Evolutionary conservation across 768 basidiomycete species (phyloP), one percentile per base, ranked within the genome.

Genomic region (Paxillus ammoniavirescens): DNA sequence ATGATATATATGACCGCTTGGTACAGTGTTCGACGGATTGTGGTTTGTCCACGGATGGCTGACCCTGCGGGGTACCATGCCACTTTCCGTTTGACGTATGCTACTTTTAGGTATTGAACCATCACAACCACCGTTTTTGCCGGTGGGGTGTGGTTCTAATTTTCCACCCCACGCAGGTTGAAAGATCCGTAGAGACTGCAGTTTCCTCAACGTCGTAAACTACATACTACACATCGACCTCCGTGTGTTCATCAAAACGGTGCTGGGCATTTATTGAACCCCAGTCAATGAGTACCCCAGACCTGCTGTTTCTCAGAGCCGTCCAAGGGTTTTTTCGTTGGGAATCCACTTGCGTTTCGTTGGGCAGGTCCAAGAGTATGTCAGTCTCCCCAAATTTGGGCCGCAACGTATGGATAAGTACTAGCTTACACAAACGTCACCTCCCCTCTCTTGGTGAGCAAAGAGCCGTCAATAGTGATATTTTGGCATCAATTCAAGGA

Each of bases 1-100:
- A 66, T 45, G 65, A 67, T 52, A 52, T 67, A 21, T 21, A 21
- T 21, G 14, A 18, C 65, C 9, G 60, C 59, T 7, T 53, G 64
- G 66, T 21, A 60, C 63, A n/a, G 56, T 59, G 8, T 58, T 40
- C 21, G 21, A 23, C 43, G 53, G 26, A 63, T 63, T 17, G 61
- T 65, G 61, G 58, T 67, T 21, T 65, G 55, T 18, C 64, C 64
- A 10, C 59, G 64, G 58, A 28, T 51, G 8, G 59, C 55, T 9
- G 51, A 65, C 21, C 21, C 21, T 21, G 21, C 21, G 3, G 21
- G 21, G 21, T 21, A 21, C 21, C 3, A 21, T 21, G 21, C 21
- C 21, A 21, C 21, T 21, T 21, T 21, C 21, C 21, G 21, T 21
- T 21, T 21, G 21, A 21, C 21, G 3, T 21, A 21, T 3, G 21